Conservation (phyloP, 2,329 filamentous ascomycete species). For the Purpureocillium lavendulum region DNA sequence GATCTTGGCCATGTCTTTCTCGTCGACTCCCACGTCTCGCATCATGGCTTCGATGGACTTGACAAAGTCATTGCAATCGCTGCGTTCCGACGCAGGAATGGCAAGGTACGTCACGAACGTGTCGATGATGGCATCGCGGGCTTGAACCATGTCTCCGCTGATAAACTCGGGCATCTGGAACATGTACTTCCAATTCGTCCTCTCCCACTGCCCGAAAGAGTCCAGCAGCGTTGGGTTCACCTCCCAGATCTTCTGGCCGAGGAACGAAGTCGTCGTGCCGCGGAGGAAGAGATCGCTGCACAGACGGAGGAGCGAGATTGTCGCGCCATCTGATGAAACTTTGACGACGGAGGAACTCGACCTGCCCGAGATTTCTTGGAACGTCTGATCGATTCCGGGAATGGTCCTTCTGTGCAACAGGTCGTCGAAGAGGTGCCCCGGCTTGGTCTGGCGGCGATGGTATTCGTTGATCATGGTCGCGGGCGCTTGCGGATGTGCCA, state of each 20-base stretch:
- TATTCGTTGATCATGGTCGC: not conserved
- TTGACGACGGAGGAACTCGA: not conserved
- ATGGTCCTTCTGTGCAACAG: not conserved
- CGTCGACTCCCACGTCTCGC: not conserved
- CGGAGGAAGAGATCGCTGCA: not conserved
- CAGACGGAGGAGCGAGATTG: not conserved
- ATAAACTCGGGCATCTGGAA: constrained; percentile 1
- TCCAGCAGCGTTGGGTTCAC: not conserved
- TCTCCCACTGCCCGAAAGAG: not conserved
- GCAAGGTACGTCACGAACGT: not conserved
- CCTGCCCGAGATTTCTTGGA: not conserved
- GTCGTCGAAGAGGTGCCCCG: not conserved
- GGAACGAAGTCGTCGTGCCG: not conserved
- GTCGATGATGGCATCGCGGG: not conserved
- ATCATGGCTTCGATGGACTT: not conserved
- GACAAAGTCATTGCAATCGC: not conserved
- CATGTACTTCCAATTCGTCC: constrained; percentile 1
- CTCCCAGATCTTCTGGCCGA: not conserved
- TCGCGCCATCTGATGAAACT: not conserved
- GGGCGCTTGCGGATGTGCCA: not conserved
- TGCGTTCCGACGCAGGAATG: not conserved
- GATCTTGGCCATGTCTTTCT: not conserved
- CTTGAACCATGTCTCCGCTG: not conserved
- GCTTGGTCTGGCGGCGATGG: not conserved
- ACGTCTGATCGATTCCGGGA: not conserved